Base-by-base conservation (phyloP, 257 asterid genomes). In the Linderniella brevidens region DNA sequence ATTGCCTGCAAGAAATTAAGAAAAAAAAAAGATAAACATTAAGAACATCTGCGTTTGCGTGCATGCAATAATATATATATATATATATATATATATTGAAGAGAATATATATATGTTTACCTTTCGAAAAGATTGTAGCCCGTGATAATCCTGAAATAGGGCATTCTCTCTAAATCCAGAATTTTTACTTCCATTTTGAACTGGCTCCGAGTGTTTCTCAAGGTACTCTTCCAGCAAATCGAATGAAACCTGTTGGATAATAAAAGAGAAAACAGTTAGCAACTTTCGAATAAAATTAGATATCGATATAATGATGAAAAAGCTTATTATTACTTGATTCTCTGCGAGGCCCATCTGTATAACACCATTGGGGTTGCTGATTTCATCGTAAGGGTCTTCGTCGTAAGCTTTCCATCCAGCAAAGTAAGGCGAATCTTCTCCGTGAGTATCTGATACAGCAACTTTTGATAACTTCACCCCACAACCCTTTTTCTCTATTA, bases 351-450 rank as follows among this genome's bases (percentile, higher is more conserved):
- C 97, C 97, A 87, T 87, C 42, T 87, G 97, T 15, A 87, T 75
- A 41, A 87, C 95, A 12, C 97, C 97, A 5, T 56, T 48, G 8
- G 97, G 88, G 40, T 87, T 87, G 13, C 17, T 15, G 0, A 46
- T 0, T 56, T 75, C 83, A 53, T 87, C 60, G 48, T 79, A 87
- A 25, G 95, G 93, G 58, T 87, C 46, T 32, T 82, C 83, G 53
- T 86, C 94, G 18, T 81, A 86, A 0, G 96, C 92, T 64, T 78
- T 86, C 96, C 96, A 86, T 8, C 96, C 96, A 13, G 93, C 94
- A 62, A 86, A 86, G 29, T 86, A 86, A 0, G 96, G 92, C 10
- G 96, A 86, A 43, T 86, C 75, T 54, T 86, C 96, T 19, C 96
- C 96, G 37, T 86, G 96, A 25, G 94, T 76, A 19, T 86, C 74